phyloP scores from a whole-genome alignment of 192 early-diverging fungal species.

The Umbelopsis sp. region DNA sequence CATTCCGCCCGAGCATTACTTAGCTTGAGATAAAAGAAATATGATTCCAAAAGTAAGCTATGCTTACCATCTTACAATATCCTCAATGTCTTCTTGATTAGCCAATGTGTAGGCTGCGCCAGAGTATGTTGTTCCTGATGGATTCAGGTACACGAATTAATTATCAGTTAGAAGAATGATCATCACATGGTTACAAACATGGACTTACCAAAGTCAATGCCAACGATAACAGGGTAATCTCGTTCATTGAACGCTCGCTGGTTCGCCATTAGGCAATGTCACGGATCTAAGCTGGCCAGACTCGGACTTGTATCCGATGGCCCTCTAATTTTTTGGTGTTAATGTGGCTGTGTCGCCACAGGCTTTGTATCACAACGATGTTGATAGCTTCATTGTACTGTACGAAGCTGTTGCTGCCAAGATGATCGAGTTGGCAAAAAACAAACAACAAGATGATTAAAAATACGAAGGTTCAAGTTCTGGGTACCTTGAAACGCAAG shows the following conservation, averaged over 20 bases:
- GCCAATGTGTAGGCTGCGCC: conserved; percentile 44
- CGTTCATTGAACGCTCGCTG: conserved; percentile 21
- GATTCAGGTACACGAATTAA: background rate
- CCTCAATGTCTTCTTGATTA: conserved; percentile 42
- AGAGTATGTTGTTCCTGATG: conserved; percentile 49
- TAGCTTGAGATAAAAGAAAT: background rate
- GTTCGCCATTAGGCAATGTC: background rate
- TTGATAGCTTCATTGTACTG: background rate
- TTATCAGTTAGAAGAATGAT: background rate
- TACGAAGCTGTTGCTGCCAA: no score
- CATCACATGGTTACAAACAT: background rate
- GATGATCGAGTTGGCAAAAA: no score
- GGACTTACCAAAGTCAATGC: conserved; percentile 49
- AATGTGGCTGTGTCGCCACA: conserved; percentile 9
- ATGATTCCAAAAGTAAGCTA: background rate
- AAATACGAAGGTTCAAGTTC: no score
- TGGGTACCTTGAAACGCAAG: no score
- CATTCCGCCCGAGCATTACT: background rate
- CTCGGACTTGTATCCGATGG: background rate
- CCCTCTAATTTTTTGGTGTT: background rate
- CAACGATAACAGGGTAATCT: conserved; percentile 51
- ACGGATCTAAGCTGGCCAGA: background rate
- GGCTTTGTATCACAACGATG: background rate
- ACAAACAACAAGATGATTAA: no score
- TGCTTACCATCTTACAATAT: conserved; percentile 44